phyloP scores from a whole-genome alignment of 805 yeast species.

The Candida pseudofarinosa region DNA sequence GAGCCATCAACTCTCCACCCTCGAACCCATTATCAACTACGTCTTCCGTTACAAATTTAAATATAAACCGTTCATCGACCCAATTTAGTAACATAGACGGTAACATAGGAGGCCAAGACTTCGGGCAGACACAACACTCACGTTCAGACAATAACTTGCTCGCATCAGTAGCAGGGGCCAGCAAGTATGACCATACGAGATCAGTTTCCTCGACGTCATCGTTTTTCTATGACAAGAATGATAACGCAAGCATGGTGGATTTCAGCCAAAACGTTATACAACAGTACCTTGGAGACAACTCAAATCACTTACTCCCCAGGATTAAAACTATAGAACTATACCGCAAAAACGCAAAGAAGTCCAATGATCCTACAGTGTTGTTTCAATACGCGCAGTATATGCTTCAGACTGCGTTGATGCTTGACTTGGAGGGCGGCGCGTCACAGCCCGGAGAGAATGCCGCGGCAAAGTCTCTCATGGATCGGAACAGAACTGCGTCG shows the following conservation, averaged over 20 bases:
- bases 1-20: slow-evolving; percentile 18
- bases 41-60: slow-evolving; percentile 34
- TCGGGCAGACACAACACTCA: slow-evolving; percentile 10
- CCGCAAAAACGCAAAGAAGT: slow-evolving; percentile 76
- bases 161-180: slow-evolving; percentile 10
- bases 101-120: background rate
- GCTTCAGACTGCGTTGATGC: slow-evolving; percentile 75
- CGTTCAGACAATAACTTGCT: slow-evolving; percentile 26
- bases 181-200: slow-evolving; percentile 25
- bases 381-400: slow-evolving; percentile 89
- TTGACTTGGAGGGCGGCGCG: slow-evolving; percentile 28
- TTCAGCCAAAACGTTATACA: slow-evolving; percentile 49
- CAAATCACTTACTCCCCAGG: slow-evolving; percentile 59
- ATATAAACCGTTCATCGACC: slow-evolving; percentile 10
- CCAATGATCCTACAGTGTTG: slow-evolving; percentile 81
- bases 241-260: slow-evolving; percentile 40
- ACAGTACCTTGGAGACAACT: slow-evolving; percentile 49
- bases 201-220: slow-evolving; percentile 38
- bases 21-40: slow-evolving; percentile 29
- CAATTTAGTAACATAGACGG: background rate
- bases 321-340: slow-evolving; percentile 84
- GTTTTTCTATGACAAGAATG: slow-evolving; percentile 29
- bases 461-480: slow-evolving; percentile 11
- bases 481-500: slow-evolving; percentile 1
- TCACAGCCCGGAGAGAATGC: slow-evolving; percentile 16